Base-by-base conservation (phyloP, 768 basidiomycete genomes). In the Tremella yokohamensis region DNA sequence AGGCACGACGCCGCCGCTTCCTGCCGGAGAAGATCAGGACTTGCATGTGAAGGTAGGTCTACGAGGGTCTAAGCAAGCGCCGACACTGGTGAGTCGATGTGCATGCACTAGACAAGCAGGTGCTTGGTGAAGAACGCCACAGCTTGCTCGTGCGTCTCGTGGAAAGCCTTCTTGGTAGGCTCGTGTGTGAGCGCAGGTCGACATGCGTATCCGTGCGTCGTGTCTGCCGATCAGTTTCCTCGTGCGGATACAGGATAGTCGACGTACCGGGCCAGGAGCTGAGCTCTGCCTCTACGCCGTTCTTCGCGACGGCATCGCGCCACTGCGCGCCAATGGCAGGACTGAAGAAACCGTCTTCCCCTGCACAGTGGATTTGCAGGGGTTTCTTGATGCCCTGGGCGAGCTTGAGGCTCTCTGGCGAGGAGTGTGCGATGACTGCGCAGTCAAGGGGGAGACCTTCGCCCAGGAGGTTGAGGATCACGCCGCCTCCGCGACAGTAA, bases 121-220 rank as follows among this genome's bases (percentile, higher is more conserved):
- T 81, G 80, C 59, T 78, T 80, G 55, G 76, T 57, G 74, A 83
- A 82, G 74, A 82, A 82, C 12, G 61, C 69, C 18, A 78, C 73
- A 2, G 84, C 74, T 22, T 74, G 78, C 12, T 68, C 61, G 62
- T 84, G 83, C 15, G 84, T 76, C 58, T 84, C 82, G 57, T 83
- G 78, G 52, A 74, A 84, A 79, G 83, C 81, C 69, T 81, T 81
- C 68, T 79, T 80, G 67, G 83, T 84, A 44, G 83, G 81, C 25
- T 79, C 76, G 52, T 84, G 78, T 20, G 79, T 78, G 45, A 85
- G 76, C 65, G 84, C 76, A 1, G 80, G 84, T 34, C 84, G 78
- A 2, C 84, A 83, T 8, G 83, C 85, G n/a, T 84, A 86, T 34
- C 84, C 84, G 62, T 85, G 84, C 7, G 60, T 44, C 1, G 78